Percentiles rank a stretch among this genome's conserved stretches.
These are phyloP conservation scores for Tetrapisispora arboricola DNA, from an alignment of 805 yeast species.

Conservation along the genomic window DNA sequence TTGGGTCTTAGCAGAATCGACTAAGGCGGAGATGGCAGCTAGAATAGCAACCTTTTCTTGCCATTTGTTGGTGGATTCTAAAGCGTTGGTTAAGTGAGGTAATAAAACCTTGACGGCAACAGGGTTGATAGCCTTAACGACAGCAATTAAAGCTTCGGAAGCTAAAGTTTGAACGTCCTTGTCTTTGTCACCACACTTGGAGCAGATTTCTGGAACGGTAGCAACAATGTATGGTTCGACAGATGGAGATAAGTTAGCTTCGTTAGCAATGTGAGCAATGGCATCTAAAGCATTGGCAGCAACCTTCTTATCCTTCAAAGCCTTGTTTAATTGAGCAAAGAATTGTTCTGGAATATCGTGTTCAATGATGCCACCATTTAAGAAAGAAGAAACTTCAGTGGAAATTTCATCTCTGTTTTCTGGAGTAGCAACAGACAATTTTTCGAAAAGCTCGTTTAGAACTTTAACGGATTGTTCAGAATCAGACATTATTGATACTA, in stretches of 20 bases:
- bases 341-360: slow-evolving; percentile 93
- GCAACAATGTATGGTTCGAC: slow-evolving; percentile 92
- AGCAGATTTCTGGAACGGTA: slow-evolving; percentile 58
- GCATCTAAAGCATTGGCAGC: slow-evolving; percentile 78
- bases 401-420: slow-evolving; percentile 83
- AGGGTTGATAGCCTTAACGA: slow-evolving; percentile 81
- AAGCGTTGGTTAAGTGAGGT: slow-evolving; percentile 64
- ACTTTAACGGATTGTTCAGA: slow-evolving; percentile 51
- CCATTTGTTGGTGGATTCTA: slow-evolving; percentile 82
- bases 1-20: slow-evolving; percentile 90
- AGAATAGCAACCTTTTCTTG: slow-evolving; percentile 91
- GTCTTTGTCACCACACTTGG: slow-evolving; percentile 86
- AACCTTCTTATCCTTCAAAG: slow-evolving; percentile 74
- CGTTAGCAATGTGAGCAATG: slow-evolving; percentile 72
- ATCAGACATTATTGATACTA: slow-evolving; percentile 32
- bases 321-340: slow-evolving; percentile 64
- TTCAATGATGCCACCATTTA: slow-evolving; percentile 95
- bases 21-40: slow-evolving; percentile 75
- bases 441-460: slow-evolving; percentile 85
- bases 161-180: slow-evolving; percentile 66
- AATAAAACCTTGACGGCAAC: slow-evolving; percentile 82
- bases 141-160: slow-evolving; percentile 60
- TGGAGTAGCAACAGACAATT: slow-evolving; percentile 77
- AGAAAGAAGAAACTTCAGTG: slow-evolving; percentile 79
- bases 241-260: slow-evolving; percentile 71